Evolutionary conservation across 139 green algal species (phyloP), one percentile per base, ranked within the genome.

Genomic region (Tetradesmus obliquus): DNA sequence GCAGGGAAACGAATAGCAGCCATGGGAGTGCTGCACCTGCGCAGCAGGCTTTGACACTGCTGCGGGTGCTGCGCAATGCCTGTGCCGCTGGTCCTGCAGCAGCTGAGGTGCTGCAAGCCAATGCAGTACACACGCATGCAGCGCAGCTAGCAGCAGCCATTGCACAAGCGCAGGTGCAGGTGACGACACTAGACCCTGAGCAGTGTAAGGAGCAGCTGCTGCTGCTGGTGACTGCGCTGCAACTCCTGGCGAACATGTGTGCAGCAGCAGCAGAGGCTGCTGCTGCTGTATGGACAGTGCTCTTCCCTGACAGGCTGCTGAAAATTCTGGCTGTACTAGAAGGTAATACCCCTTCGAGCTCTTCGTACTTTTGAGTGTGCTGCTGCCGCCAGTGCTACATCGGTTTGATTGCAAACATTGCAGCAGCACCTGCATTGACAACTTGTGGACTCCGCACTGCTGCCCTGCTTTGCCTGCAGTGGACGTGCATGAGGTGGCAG

Each of bases 221-320:
- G 66, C 83, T 92, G 83, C 83, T 92, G 17, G 72, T 90, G 55
- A 54, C 90, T 22, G 55, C 83, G n/a, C 8, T 81, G 83, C 90
- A 92, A n/a, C 72, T 92, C 55, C 83, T 92, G 80, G 71, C 71
- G 57, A 92, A 92, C 90, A 8, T 92, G 71, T 80, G 81, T 22
- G 74, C 79, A 6, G 72, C 90, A 20, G 57, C 74, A 10, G 22
- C 79, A 22, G 82, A 51, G 32, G 79, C 32, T 84, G 88, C 88
- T 24, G 55, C 53, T n/a, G 90, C 32, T 60, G 71, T 92, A 1
- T 92, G 89, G 89, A 10, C 19, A 20, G 51, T 12, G 9, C 32
- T 82, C 4, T 92, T 92, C 66, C 89, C 89, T 17, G 54, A 17
- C 8, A 71, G 32, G 3, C 60, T 88, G 45, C 17, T 54, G 22